phyloP scores from a whole-genome alignment of 176 grass and related monocot genomes.

The Pontederia paniculata region DNA sequence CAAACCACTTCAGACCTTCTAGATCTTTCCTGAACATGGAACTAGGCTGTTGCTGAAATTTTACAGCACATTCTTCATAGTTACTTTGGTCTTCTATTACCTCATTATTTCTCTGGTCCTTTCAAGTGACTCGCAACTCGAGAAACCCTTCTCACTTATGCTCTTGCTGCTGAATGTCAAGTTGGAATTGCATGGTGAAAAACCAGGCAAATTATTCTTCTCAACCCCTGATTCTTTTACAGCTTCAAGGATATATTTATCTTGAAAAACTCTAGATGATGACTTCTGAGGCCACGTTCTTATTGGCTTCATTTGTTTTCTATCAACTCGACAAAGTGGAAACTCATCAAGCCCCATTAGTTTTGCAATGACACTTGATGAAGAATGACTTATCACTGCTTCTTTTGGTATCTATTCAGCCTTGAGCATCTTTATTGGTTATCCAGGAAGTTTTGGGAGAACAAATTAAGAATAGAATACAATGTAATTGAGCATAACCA shows the following conservation, averaged over 20 bases:
- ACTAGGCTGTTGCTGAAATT: conserved; percentile 43
- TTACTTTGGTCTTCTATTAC: conserved; percentile 11
- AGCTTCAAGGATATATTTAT: conserved; percentile 55
- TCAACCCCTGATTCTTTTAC: conserved; percentile 17
- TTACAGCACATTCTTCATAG: not conserved
- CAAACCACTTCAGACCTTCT: conserved; percentile 26
- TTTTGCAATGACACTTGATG: conserved; percentile 65
- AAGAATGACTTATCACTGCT: conserved; percentile 17
- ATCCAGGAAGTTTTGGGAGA: not conserved
- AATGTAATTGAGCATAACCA: not conserved
- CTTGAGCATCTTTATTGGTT: not conserved
- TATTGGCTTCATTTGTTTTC: conserved; percentile 4
- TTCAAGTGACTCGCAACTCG: conserved; percentile 18
- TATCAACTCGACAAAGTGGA: conserved; percentile 22
- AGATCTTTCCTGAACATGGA: conserved; percentile 50
- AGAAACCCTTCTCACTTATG: conserved; percentile 22
- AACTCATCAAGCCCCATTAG: conserved; percentile 59
- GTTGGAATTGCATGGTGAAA: not conserved
- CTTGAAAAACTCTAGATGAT: conserved; percentile 3
- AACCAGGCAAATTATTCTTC: not conserved
- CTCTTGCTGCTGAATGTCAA: conserved; percentile 2
- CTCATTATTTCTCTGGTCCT: conserved; percentile 16
- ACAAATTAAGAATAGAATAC: not conserved
- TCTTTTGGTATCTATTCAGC: conserved; percentile 9
- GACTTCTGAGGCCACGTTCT: not conserved